Evolutionary conservation across 805 yeast genomes (phyloP), one percentile per base, ranked within the genome.

Genomic region (Lipomyces spencermartinsiae): DNA sequence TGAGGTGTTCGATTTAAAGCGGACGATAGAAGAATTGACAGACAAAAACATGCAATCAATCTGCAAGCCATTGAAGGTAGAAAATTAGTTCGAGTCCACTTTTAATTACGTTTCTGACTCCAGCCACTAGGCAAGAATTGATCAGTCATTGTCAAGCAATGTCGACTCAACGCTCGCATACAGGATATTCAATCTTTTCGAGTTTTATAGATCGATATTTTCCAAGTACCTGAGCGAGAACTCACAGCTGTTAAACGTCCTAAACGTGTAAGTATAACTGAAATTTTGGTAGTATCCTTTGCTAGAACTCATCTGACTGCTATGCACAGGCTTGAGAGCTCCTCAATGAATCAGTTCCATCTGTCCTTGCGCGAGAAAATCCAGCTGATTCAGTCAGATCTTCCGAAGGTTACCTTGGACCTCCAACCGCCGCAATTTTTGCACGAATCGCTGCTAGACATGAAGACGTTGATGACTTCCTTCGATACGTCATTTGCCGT

Each of bases 341-440:
- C 69, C 68, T 80, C 69, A 71, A 77, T 68, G 81, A 80, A 72
- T 71, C 86, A 75, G 73, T 85, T 66, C 77, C 83, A 67, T 74
- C 78, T 71, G 69, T 80, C 74, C 5, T 74, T 85, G 37, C 80
- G 82, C 10, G 76, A 78, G n/a, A 81, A 80, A 60, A 73, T 83
- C 46, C 55, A 73, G 8, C 35, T 60, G n/a, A 70, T 76, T 29
- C 79, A 80, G 19, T 70, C 78, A 75, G 79, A 74, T 16, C 78
- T 74, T 74, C 81, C 65, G 76, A 77, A 51, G 68, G 83, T 19
- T 76, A 76, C 58, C 62, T 83, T 83, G 35, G 91, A 91, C 68
- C 80, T 91, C 29, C 85, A 89, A 68, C 88, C 97, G 4, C 97
- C 98, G 0, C 96, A 91, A 68, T 93, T 96, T 93, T 79, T 91